phyloP scores from a whole-genome alignment of 2,329 filamentous ascomycete species.

The Elsinoe arachidis region DNA sequence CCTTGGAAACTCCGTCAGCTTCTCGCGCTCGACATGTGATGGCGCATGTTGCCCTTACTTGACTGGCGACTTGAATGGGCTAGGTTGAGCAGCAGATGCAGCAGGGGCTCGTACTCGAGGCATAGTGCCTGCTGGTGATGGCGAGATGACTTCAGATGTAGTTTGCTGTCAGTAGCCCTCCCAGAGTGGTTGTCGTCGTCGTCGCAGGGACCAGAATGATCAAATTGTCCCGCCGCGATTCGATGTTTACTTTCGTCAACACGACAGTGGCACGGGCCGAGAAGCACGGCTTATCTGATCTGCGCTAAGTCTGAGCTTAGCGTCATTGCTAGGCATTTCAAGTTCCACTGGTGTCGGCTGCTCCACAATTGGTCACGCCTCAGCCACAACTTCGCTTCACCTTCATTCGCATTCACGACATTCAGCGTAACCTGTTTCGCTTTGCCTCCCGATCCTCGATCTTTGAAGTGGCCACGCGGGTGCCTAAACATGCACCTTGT shows the following conservation, averaged over 20 bases:
- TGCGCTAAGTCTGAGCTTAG: not conserved
- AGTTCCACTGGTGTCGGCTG: not conserved
- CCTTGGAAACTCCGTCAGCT: conserved; percentile 37
- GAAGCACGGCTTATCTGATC: not conserved
- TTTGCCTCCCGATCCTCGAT: not conserved
- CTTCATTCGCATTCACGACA: not conserved
- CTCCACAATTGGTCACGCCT: not conserved
- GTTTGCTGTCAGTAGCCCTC: not conserved
- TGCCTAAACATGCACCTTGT: conserved; percentile 11
- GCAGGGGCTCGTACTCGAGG: conserved; percentile 28
- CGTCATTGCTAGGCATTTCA: conserved; percentile 5
- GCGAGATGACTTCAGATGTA: not conserved
- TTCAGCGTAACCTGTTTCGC: not conserved
- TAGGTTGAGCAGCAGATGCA: conserved; percentile 38
- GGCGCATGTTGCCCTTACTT: conserved; percentile 28
- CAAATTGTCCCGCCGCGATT: not conserved
- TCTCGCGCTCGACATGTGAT: not conserved
- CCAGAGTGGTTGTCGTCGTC: not conserved
- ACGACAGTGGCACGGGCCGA: not conserved
- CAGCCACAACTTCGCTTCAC: conserved; percentile 2
- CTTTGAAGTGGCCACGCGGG: not conserved
- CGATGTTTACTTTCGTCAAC: conserved; percentile 6
- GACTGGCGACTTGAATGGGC: conserved; percentile 45
- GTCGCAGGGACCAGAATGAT: not conserved
- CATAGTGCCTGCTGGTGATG: conserved; percentile 20